Base-by-base conservation (phyloP, 2,329 filamentous ascomycete species). In the Aspergillus brunneoviolaceus region DNA sequence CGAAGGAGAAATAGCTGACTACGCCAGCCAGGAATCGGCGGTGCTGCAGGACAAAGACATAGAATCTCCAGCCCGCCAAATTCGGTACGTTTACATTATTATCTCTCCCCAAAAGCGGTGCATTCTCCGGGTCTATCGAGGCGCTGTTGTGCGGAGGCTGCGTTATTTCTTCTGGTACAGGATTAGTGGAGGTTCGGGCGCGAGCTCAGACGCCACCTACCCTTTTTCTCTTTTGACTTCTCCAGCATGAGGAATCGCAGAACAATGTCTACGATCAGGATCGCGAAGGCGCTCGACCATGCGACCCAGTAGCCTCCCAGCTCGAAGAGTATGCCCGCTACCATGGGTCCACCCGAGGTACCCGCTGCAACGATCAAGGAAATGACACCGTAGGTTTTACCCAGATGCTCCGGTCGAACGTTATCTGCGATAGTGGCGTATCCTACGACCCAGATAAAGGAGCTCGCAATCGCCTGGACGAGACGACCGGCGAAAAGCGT, bases 1-100 rank as follows among this genome's bases (percentile, higher is more conserved):
- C 79, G 64, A 83, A 77, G 9, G 81, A 76, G 25, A 84, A 63
- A 58, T 70, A 76, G 14, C 75, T 77, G 69, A 77, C 75, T 1
- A 81, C 72, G 0, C 77, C 78, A 7, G 75, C 73, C 14, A 79
- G 60, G 14, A 81, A 74, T 10, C 79, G 77, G 21, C 73, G 74
- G 21, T 78, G 77, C 23, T 69, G 69, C 35, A 82, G 72, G 3
- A 82, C 69, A 23, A 72, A 74, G 19, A 79, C 55, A 25, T 82
- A 67, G 6, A 67, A 69, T 2, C 63, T 51, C 27, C 60, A 42
- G 53, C 57, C 58, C 3, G 33, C 58, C 31, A 61, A 49, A n/a
- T 57, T 31, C 1, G 48, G 59, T 25, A 51, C 39, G 3, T 31
- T 2, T 3, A 12, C 31, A 7, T 21, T 10, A 6, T 21, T 11